phyloP scores from a whole-genome alignment of 2,329 filamentous ascomycete species.

The Penicillium sp. region DNA sequence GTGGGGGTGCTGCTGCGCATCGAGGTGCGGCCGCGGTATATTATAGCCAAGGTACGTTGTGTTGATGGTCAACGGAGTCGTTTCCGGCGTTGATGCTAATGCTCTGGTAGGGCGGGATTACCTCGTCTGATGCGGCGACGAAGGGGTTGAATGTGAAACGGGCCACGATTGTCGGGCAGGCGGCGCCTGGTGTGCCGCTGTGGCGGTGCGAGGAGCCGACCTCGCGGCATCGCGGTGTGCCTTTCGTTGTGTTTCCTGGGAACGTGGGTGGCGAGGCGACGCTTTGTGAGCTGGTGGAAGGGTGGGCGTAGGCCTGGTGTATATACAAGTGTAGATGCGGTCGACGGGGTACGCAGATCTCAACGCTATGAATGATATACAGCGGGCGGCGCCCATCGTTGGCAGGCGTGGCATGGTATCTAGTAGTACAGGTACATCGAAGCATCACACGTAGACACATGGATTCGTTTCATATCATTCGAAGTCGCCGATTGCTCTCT shows the following conservation, averaged over 20 bases:
- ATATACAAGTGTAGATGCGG: no score
- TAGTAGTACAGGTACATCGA: no score
- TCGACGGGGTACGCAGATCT: no score
- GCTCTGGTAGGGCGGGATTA: conserved; percentile 53
- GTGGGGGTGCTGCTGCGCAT: conserved; percentile 51
- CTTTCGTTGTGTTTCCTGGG: conserved; percentile 59
- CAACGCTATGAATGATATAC: no score
- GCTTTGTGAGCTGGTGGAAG: conserved; percentile 47
- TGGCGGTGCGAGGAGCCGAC: conserved; percentile 58
- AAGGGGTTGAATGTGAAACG: conserved; percentile 56
- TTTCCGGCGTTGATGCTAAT: not conserved
- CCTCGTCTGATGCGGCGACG: conserved; percentile 57
- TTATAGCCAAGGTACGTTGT: conserved; percentile 52
- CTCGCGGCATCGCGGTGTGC: conserved; percentile 51
- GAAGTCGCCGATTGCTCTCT: no score
- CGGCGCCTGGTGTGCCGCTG: conserved; percentile 56
- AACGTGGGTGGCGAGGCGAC: conserved; percentile 55
- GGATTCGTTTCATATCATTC: no score
- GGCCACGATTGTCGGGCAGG: conserved; percentile 57
- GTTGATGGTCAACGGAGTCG: not conserved
- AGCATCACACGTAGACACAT: no score
- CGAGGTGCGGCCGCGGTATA: conserved; percentile 52
- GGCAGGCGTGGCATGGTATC: no score
- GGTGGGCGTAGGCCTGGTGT: conserved; percentile 30
- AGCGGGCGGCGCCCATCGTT: no score